A percentile compares a stretch with the other conserved stretches of the same genome.
phyloP scores from a whole-genome alignment of 2,329 filamentous ascomycete genomes.

The Aureobasidium lini region DNA sequence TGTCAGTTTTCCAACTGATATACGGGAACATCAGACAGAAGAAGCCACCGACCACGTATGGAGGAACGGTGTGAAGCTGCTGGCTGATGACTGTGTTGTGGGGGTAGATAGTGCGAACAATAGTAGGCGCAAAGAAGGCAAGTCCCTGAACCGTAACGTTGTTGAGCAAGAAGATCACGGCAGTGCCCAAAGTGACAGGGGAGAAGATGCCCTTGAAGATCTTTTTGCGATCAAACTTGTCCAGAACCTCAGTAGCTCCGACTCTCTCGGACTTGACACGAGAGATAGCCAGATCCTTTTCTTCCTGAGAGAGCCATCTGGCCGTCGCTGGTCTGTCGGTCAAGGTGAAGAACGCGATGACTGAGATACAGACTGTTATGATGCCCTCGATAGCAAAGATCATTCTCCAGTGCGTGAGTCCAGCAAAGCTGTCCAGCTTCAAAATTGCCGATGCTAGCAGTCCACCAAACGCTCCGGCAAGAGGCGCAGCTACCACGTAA shows the following conservation, averaged over 20 bases:
- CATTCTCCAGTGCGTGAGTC: constrained; percentile 56
- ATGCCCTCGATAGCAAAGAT: constrained; percentile 67
- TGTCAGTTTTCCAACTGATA: constrained; percentile 54
- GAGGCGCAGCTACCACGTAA: constrained; percentile 63
- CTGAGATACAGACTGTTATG: constrained; percentile 49
- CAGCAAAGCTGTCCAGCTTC: constrained; percentile 51
- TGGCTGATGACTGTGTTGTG: constrained; percentile 50
- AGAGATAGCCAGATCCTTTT: constrained; percentile 59
- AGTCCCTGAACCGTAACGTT: constrained; percentile 66
- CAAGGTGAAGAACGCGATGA: constrained; percentile 56
- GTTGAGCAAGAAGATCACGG: constrained; percentile 56
- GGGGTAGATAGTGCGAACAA: constrained; percentile 62
- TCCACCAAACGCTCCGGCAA: constrained; percentile 65
- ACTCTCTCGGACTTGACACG: constrained; percentile 63
- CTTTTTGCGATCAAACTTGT: constrained; percentile 55
- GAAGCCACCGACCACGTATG: constrained; percentile 61
- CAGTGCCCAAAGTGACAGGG: constrained; percentile 51
- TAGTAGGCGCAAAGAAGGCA: constrained; percentile 63
- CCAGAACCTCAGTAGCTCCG: constrained; percentile 54
- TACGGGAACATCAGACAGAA: constrained; percentile 57
- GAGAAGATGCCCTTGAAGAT: constrained; percentile 55
- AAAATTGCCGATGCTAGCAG: constrained; percentile 56
- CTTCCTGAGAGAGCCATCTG: constrained; percentile 56
- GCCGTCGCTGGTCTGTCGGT: constrained; percentile 64
- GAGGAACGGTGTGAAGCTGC: constrained; percentile 64